Evolutionary conservation across 2,329 filamentous ascomycete species (phyloP), one percentile per base, ranked within the genome.

Genomic region (Calonectria pseudoturangicola): DNA sequence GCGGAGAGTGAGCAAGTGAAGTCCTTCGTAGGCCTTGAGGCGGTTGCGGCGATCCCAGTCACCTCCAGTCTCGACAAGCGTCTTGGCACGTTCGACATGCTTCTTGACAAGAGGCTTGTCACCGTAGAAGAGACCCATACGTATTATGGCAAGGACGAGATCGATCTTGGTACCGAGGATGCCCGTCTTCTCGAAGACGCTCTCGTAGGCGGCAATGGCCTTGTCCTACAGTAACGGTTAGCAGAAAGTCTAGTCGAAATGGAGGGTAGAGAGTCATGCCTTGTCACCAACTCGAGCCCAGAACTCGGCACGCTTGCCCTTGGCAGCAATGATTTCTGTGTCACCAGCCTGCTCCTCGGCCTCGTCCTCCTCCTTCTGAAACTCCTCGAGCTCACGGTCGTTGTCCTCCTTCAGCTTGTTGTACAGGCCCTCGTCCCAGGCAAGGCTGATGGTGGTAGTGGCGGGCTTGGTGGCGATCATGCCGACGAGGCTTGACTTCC

Each of bases 31-130:
- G 77, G 97, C 97, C 93, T 99, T 99, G 82, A 99, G 92, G 73
- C 97, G 93, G 88, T 99, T 99, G 84, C 97, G 93, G 76, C 97
- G 94, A 84, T 99, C 97, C 97, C 97, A 99, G 86, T 99, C 97
- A 84, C 97, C 97, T 78, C 97, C 97, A 77, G 94, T 94, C 83
- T 99, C 97, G 41, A 99, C 96, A 64, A 99, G 89, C 4, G 94
- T 90, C 86, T 94, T 95, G 79, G 96, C 96, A 51, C 96, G 93
- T 81, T 98, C 95, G 58, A 98, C 91, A 73, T 95, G 94, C 90
- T 97, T 98, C 91, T 98, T 97, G 62, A 98, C 96, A 68, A 97
- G 91, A 48, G 93, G 85, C 86, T 95, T 96, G 86, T 99, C 97
- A 77, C 96, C 95, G 83, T 98, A 99, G 89, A 99, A 99, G 72